A percentile compares a stretch with the other conserved stretches of the same genome.
These are phyloP conservation scores for Colletotrichum tofieldiae DNA, from an alignment of 2,329 filamentous ascomycete genomes.

Conservation along the genomic window DNA sequence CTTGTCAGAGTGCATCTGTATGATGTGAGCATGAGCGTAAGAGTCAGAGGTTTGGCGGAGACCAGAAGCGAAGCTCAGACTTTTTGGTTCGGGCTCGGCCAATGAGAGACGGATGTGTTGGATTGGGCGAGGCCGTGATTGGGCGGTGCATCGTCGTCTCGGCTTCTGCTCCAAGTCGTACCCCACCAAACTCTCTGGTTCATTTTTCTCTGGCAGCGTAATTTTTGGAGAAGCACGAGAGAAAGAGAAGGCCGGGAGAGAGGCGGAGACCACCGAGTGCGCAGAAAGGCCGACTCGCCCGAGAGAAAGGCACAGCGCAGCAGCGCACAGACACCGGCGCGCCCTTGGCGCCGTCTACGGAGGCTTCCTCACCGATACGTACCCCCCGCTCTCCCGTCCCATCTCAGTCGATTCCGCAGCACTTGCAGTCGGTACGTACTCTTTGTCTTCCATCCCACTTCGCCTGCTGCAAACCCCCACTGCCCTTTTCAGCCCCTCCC, in stretches of 20 bases:
- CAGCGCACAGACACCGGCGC: slow-evolving; percentile 28
- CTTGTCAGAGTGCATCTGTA: too few relatives aligned
- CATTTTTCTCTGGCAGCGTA: slow-evolving; percentile 4
- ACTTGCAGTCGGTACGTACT: slow-evolving; percentile 35
- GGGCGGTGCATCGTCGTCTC: slow-evolving; percentile 8
- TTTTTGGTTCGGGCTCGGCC: slow-evolving; percentile 1
- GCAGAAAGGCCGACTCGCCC: slow-evolving; percentile 35
- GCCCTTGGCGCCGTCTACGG: slow-evolving; percentile 31
- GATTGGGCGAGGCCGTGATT: slow-evolving; percentile 24
- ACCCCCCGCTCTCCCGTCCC: slow-evolving; percentile 28
- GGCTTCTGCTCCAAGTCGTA: not conserved
- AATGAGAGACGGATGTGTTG: slow-evolving; percentile 22
- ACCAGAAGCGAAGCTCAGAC: not conserved
- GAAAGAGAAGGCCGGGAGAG: not conserved
- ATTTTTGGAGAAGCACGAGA: not conserved
- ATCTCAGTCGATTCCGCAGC: slow-evolving; percentile 31
- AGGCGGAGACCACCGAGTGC: not conserved
- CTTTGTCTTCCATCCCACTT: slow-evolving; percentile 31
- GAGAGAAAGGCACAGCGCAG: slow-evolving; percentile 19
- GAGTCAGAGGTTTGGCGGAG: slow-evolving; percentile 29
- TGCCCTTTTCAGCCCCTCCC: slow-evolving; percentile 29
- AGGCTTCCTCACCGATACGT: slow-evolving; percentile 32
- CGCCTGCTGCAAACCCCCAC: slow-evolving; percentile 37
- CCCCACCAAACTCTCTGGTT: slow-evolving; percentile 18
- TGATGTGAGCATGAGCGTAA: not conserved